Evolutionary conservation across 495 filamentous ascomycete genomes (phyloP).

Genomic region (Tuber melanosporum): DNA sequence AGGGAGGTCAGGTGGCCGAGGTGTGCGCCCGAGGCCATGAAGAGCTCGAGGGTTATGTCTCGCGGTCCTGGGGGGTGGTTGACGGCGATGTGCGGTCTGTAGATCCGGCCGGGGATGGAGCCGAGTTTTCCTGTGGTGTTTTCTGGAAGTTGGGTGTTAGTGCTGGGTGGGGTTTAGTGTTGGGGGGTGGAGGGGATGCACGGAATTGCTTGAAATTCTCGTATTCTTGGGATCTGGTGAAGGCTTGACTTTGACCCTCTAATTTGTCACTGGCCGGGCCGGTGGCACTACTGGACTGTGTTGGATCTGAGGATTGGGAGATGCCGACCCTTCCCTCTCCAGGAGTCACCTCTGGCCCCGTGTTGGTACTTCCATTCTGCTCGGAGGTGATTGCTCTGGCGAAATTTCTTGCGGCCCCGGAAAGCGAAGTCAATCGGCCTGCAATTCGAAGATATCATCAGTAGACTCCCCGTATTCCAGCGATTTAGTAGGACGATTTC

Average conservation of each 20-base stretch:
- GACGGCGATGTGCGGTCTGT: conserved; percentile 62
- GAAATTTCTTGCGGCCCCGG: conserved; percentile 6
- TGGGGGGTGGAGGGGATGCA: conserved; percentile 11
- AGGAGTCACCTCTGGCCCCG: conserved; percentile 1
- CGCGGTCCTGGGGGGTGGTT: conserved; percentile 63
- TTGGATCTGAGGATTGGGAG: neutral
- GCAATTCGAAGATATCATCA: conserved; percentile 10
- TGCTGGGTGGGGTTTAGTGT: neutral
- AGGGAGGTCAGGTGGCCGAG: conserved; percentile 85
- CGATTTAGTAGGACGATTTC: neutral
- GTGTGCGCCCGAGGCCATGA: conserved; percentile 85
- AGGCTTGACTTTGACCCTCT: conserved; percentile 1
- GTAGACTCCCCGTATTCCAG: neutral
- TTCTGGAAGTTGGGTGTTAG: conserved; percentile 22
- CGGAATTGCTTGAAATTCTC: conserved; percentile 37
- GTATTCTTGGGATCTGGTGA: conserved; percentile 27
- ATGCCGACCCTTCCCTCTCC: neutral
- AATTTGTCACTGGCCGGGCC: neutral
- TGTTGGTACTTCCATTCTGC: conserved; percentile 10
- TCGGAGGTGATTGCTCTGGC: conserved; percentile 9
- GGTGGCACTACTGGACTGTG: neutral
- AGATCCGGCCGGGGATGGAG: conserved; percentile 51
- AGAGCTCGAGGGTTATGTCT: conserved; percentile 81
- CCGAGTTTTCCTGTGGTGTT: conserved; percentile 49
- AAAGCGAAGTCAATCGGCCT: conserved; percentile 25